Evolutionary conservation across 805 yeast species (phyloP).

Genomic region (Yarrowia bubula): DNA sequence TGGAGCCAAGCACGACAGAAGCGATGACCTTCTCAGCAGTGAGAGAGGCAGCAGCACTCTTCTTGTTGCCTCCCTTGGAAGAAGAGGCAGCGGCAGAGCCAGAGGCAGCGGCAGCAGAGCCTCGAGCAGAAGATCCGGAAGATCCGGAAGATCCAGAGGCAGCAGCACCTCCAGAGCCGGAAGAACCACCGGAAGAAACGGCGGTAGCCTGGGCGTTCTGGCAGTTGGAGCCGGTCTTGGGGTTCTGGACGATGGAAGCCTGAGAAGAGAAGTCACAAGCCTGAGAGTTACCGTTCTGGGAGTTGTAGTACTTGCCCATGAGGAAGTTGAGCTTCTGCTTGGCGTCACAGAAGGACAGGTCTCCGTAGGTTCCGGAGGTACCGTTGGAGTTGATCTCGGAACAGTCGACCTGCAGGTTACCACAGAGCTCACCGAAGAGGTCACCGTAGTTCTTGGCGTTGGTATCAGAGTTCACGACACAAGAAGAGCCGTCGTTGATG

Average conservation of each 20-base stretch:
- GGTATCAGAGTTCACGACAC: slow-evolving; percentile 58
- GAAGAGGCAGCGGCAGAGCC: slow-evolving; percentile 7
- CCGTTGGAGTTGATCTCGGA: slow-evolving; percentile 61
- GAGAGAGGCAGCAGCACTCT: slow-evolving; percentile 16
- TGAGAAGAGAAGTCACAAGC: slow-evolving; percentile 75
- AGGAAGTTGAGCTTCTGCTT: slow-evolving; percentile 67
- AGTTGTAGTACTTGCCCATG: slow-evolving; percentile 60
- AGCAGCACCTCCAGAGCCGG: slow-evolving; percentile 29
- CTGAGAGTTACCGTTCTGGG: slow-evolving; percentile 44
- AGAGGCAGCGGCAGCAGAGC: slow-evolving; percentile 1
- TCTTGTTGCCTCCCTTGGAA: slow-evolving; percentile 15
- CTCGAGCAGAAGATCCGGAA: not conserved
- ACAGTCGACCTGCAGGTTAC: slow-evolving; percentile 51
- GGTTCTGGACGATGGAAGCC: slow-evolving; percentile 51
- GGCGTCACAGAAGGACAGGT: slow-evolving; percentile 68
- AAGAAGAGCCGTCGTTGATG: slow-evolving; percentile 50
- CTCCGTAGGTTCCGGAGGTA: slow-evolving; percentile 64
- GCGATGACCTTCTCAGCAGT: slow-evolving; percentile 11
- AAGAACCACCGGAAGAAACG: slow-evolving; percentile 45
- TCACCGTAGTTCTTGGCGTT: slow-evolving; percentile 55
- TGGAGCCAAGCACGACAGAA: slow-evolving; percentile 1
- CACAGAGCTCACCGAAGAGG: slow-evolving; percentile 59
- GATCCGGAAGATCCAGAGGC: slow-evolving; percentile 35
- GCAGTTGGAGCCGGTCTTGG: slow-evolving; percentile 51
- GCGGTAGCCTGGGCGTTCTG: slow-evolving; percentile 38